These are phyloP conservation scores for Beauveria scarabaeidicola DNA, from an alignment of 2,329 filamentous ascomycete species.

Conservation along the genomic window DNA sequence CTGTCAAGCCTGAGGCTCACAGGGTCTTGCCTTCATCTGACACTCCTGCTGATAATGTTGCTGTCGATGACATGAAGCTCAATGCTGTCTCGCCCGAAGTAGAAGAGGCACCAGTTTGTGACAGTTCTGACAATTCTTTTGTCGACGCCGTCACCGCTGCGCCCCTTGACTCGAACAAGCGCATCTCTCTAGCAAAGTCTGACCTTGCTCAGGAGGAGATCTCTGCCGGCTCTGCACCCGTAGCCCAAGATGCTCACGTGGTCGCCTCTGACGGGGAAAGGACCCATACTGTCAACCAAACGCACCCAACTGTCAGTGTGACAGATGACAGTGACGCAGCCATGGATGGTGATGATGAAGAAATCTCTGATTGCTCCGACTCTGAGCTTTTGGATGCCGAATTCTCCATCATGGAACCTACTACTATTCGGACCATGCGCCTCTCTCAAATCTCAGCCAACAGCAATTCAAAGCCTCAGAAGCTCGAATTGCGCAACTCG, in stretches of 20 bases:
- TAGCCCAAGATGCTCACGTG: too few relatives aligned
- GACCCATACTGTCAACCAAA: neutral
- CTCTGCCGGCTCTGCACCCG: neutral
- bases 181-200: neutral
- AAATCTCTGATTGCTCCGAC: constrained; percentile 3
- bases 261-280: too few relatives aligned
- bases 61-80: neutral
- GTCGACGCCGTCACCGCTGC: neutral
- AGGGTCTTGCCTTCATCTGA: neutral
- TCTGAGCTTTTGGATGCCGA: constrained; percentile 8
- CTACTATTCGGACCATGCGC: constrained; percentile 1
- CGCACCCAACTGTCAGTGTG: neutral
- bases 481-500: constrained; percentile 10
- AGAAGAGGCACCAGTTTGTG: neutral
- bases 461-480: constrained; percentile 11
- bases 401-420: constrained; percentile 7
- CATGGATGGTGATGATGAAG: constrained; percentile 4
- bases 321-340: constrained; percentile 1
- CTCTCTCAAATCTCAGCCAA: constrained; percentile 5
- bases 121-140: neutral
- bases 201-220: neutral
- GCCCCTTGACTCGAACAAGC: neutral
- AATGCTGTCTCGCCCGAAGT: neutral
- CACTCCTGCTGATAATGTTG: neutral
- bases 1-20: neutral